Conservation (phyloP, 768 basidiomycete genomes). For the Leccinum uliginosum region DNA sequence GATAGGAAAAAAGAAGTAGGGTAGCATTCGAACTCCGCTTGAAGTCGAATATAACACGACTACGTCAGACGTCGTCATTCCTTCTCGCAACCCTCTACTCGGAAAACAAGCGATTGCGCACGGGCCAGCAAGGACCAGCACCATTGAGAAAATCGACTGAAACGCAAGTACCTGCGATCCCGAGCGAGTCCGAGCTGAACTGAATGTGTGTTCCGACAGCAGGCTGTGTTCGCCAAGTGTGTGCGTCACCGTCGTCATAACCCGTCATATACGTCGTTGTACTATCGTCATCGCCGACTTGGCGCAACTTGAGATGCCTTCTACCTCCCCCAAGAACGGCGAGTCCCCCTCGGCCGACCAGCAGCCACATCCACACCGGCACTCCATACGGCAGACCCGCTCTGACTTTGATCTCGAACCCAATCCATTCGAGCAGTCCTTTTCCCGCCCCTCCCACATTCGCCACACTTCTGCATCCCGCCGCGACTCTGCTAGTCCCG, state of each 20-base stretch:
- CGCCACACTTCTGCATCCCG: slow-evolving; percentile 37
- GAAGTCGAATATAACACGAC: slow-evolving; percentile 41
- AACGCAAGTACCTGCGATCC: slow-evolving; percentile 24
- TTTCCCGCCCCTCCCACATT: slow-evolving; percentile 59
- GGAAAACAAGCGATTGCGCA: slow-evolving; percentile 26
- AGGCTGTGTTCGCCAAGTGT: slow-evolving; percentile 21
- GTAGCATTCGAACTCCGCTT: slow-evolving; percentile 36
- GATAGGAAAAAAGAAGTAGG: slow-evolving; percentile 25
- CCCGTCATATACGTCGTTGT: slow-evolving; percentile 8
- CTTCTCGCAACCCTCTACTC: slow-evolving; percentile 31
- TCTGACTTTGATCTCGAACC: slow-evolving; percentile 76
- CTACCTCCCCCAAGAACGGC: slow-evolving; percentile 30
- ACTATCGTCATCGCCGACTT: slow-evolving; percentile 20
- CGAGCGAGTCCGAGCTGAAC: slow-evolving; percentile 16
- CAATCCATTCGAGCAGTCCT: slow-evolving; percentile 95
- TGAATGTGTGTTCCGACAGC: slow-evolving; percentile 12
- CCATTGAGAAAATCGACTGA: slow-evolving; percentile 7
- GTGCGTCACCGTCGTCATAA: slow-evolving; percentile 27
- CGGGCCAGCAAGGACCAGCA: slow-evolving; percentile 26
- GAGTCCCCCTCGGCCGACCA: slow-evolving; percentile 30
- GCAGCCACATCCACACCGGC: slow-evolving; percentile 12
- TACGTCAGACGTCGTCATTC: slow-evolving; percentile 43
- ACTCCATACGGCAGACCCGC: slow-evolving; percentile 42
- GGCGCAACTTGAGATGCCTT: slow-evolving; percentile 16
- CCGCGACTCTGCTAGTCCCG: slow-evolving; percentile 29